phyloP scores from a whole-genome alignment of 1,284 basidiomycete species.

The Ustilago curta region DNA sequence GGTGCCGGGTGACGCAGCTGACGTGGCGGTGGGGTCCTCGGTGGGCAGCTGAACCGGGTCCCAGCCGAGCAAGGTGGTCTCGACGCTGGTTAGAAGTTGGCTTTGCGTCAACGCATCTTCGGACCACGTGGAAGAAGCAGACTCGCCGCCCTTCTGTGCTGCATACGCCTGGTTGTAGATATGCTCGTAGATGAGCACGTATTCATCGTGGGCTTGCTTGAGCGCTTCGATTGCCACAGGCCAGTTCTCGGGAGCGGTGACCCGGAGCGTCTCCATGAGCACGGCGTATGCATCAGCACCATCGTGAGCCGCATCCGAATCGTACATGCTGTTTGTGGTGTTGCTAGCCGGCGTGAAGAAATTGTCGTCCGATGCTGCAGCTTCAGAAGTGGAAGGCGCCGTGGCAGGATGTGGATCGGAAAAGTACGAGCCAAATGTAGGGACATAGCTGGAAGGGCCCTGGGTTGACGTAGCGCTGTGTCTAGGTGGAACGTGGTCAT shows the following conservation, averaged over 20 bases:
- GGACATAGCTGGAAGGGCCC: neutral
- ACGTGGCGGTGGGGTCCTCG: neutral
- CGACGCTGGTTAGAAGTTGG: constrained; percentile 27
- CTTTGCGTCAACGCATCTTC: constrained; percentile 3
- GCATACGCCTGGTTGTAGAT: constrained; percentile 26
- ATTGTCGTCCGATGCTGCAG: neutral
- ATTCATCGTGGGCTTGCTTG: constrained; percentile 33
- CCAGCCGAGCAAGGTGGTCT: constrained; percentile 42
- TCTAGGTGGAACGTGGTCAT: constrained; percentile 14
- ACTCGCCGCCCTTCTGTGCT: constrained; percentile 18
- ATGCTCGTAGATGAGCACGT: constrained; percentile 35
- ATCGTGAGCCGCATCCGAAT: neutral
- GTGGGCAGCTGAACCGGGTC: constrained; percentile 15
- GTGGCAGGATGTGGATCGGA: constrained; percentile 9
- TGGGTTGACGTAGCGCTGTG: constrained; percentile 12
- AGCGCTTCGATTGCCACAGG: constrained; percentile 39
- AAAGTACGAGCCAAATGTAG: constrained; percentile 35
- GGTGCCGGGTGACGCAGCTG: neutral
- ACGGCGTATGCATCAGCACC: constrained; percentile 21
- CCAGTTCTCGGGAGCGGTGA: constrained; percentile 49
- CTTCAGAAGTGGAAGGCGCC: neutral
- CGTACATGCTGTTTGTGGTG: constrained; percentile 6
- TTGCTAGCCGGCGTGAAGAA: neutral
- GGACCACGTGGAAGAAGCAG: neutral
- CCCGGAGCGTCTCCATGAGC: constrained; percentile 28